A percentile compares a stretch with the other conserved stretches of the same genome.
phyloP scores from a whole-genome alignment of 805 yeast genomes.

The Nakazawaea wickerhamii region DNA sequence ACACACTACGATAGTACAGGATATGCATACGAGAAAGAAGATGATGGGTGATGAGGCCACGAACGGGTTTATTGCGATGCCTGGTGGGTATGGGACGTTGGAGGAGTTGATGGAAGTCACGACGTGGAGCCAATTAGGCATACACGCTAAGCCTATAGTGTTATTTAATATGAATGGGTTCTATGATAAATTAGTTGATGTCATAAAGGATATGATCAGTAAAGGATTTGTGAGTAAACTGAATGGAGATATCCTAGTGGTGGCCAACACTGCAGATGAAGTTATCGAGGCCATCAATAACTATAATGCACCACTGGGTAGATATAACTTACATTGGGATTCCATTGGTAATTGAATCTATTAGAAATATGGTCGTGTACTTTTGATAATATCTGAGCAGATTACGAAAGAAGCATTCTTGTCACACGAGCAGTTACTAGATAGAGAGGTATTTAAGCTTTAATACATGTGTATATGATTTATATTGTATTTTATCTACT shows the following conservation, averaged over 20 bases:
- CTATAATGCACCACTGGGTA: slow-evolving; percentile 64
- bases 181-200: slow-evolving; percentile 62
- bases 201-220: slow-evolving; percentile 53
- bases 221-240: slow-evolving; percentile 64
- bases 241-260: slow-evolving; percentile 63
- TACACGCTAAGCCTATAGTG: slow-evolving; percentile 77
- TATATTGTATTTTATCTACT: no score
- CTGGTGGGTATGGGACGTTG: slow-evolving; percentile 88
- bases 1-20: slow-evolving; percentile 71
- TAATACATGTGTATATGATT: no score
- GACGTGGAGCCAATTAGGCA: slow-evolving; percentile 88
- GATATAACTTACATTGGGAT: slow-evolving; percentile 68
- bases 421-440: no score
- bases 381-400: no score
- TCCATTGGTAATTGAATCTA: background rate
- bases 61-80: slow-evolving; percentile 75
- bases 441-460: no score
- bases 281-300: slow-evolving; percentile 56
- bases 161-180: slow-evolving; percentile 76
- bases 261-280: slow-evolving; percentile 64
- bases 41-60: slow-evolving; percentile 84
- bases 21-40: slow-evolving; percentile 86
- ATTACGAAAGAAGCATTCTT: no score
- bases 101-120: slow-evolving; percentile 88
- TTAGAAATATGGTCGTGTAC: background rate